Conservation (phyloP, 345 rosid genomes). For the Mangifera indica region DNA sequence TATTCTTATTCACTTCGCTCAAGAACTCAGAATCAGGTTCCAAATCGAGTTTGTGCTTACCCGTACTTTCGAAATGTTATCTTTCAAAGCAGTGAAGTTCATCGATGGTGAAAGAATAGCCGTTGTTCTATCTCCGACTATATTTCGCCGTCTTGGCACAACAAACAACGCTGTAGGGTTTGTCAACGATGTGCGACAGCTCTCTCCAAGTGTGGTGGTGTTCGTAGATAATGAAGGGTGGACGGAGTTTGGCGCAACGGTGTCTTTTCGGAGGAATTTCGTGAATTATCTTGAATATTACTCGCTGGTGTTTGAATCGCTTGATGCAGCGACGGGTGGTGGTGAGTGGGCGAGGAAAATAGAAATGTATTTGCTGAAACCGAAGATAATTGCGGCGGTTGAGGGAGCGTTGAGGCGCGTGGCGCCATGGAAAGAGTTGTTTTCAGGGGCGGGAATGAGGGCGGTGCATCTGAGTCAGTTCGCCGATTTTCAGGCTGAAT, state of each 20-base stretch:
- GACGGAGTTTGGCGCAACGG: constrained; percentile 41
- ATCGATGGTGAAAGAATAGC: constrained; percentile 67
- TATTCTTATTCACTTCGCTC: constrained; percentile 71
- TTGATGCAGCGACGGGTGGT: constrained; percentile 64
- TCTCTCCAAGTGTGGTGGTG: constrained; percentile 63
- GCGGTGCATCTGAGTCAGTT: constrained; percentile 71
- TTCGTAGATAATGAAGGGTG: constrained; percentile 73
- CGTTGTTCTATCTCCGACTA: constrained; percentile 59
- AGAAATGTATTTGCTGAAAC: constrained; percentile 54
- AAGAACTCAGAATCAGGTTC: constrained; percentile 67
- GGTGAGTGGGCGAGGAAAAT: constrained; percentile 66
- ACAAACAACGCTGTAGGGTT: constrained; percentile 41
- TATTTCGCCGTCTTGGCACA: constrained; percentile 57
- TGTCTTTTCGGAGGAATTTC: constrained; percentile 74
- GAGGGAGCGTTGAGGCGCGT: constrained; percentile 50
- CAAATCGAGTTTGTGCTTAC: constrained; percentile 69
- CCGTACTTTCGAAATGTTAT: constrained; percentile 67
- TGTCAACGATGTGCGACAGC: constrained; percentile 48
- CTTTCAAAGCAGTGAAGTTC: constrained; percentile 69
- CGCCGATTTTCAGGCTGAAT: constrained; percentile 84
- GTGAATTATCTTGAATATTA: constrained; percentile 68
- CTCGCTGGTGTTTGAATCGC: constrained; percentile 72
- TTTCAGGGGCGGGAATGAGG: constrained; percentile 77
- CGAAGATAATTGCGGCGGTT: constrained; percentile 59
- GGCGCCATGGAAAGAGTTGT: constrained; percentile 69